Evolutionary conservation across 306 rosid genomes (phyloP), one percentile per base, ranked within the genome.

Genomic region (Cucumis cinereus): DNA sequence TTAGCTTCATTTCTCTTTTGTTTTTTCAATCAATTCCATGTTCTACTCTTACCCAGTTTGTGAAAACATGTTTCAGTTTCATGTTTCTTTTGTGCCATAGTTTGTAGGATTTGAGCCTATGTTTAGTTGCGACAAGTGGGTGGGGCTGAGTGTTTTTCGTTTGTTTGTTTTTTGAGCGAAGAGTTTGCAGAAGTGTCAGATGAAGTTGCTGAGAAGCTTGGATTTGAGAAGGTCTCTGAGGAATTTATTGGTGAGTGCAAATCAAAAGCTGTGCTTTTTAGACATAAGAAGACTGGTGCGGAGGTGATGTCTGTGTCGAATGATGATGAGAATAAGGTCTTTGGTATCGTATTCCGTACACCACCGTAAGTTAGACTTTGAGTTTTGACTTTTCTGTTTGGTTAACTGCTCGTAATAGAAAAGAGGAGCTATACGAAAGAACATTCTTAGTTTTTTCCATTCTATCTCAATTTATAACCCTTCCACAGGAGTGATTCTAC

Each of bases 311-410:
- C 99, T 17, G 90, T 95, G 72, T 84, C 91, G 20, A 95, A 95
- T 79, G 81, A 90, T 43, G 99, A 95, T 54, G 99, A 95, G 86
- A 92, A 95, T 81, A 95, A 95, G 89, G 99, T 95, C 40, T 95
- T 95, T 43, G 99, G 98, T 73, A 84, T 95, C 61, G 98, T 95
- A 75, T 88, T 95, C 77, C 92, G 99, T 57, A 95, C 99, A 54
- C 99, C 99, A 6, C 98, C 99, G 96, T 93, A 66, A 88, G 90
- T 88, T 45, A 19, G 13, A 61, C 16, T 20, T 67, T 23, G 23
- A 17, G 17, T n/a, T 60, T 57, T 53, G 23, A 16, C 38, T 75
- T 75, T 19, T 17, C 41, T 78, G 35, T 50, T 52, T 83, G 64
- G 13, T 80, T 66, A 5, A 40, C 30, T 57, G 15, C 55, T 78